Base-by-base conservation (phyloP, 2,329 filamentous ascomycete genomes). In the Penicillium janthinellum region DNA sequence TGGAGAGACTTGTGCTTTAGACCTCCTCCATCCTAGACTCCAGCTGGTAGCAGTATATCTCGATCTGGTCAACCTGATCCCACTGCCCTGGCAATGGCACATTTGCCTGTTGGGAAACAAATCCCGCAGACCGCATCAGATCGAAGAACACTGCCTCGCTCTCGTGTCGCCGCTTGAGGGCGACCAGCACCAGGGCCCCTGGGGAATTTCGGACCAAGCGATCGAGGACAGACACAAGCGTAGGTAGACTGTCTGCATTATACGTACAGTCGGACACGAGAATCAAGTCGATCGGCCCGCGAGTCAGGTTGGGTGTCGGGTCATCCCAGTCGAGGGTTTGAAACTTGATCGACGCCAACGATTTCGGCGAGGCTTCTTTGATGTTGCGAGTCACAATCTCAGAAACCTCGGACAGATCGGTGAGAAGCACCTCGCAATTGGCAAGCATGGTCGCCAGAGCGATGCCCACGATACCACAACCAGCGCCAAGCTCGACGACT, bases 201-300 rank as follows among this genome's bases (percentile, higher is more conserved):
- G 84, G 83, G 5, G 82, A 85, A 34, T 70, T 71, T 17, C 73
- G 69, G 44, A 81, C 73, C 51, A 89, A 73, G 10, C 73, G 76
- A 22, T 70, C 66, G 10, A 91, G 75, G 1, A 86, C 87, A 31
- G 76, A 75, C 7, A 90, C 87, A 39, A 91, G 77, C 25, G 85
- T 81, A 2, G 86, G 85, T 54, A 88, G 82, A 60, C 85, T 88
- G 67, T 89, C 87, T 15, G 83, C 79, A 71, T 91, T 91, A 75
- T 91, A 91, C 1, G 88, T 91, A 74, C 89, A 91, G 71, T 91
- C 89, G 1, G 87, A 86, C 1, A 90, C 83, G 4, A 90, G 71
- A 22, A 90, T 80, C 37, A 91, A 68, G 70, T 89, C 84, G 67
- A 85, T 81, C 11, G 67, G 67, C 39, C 68, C 68, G 25, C 67